Percentiles rank a stretch among this genome's conserved stretches.
phyloP scores from a whole-genome alignment of 352 stramenopile genomes.

The Thraustochytrium striatum region DNA sequence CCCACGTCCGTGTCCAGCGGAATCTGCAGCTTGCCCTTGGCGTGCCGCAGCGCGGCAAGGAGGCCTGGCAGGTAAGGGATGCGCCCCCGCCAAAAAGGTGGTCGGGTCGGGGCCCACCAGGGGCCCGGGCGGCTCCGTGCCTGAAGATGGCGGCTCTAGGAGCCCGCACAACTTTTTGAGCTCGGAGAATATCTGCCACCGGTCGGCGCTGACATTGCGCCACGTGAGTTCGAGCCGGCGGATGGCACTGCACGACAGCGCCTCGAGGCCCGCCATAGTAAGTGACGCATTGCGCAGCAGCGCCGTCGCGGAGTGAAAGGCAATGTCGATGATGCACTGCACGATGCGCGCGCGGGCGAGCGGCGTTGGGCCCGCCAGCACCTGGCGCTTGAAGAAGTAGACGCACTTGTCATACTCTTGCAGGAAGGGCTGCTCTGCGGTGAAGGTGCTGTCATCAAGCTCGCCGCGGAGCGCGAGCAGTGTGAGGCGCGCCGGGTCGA shows the following conservation, averaged over 20 bases:
- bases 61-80: too few relatives aligned
- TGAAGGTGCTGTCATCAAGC: not conserved
- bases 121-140: too few relatives aligned
- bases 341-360: conserved; percentile 2
- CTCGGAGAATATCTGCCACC: conserved; percentile 24
- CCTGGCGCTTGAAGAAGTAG: conserved; percentile 42
- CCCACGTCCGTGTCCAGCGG: too few relatives aligned
- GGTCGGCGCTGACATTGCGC: conserved; percentile 7
- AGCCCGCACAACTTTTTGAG: conserved; percentile 1
- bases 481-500: not conserved
- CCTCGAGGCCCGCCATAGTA: conserved; percentile 23
- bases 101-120: too few relatives aligned
- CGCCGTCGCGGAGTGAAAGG: not conserved
- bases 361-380: not conserved
- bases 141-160: too few relatives aligned
- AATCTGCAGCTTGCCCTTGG: too few relatives aligned
- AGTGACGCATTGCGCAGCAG: conserved; percentile 27
- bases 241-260: conserved; percentile 7
- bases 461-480: not conserved
- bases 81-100: too few relatives aligned
- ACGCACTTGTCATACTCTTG: conserved; percentile 31
- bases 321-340: conserved; percentile 44
- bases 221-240: conserved; percentile 26
- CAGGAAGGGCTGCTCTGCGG: conserved; percentile 19
- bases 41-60: too few relatives aligned